Percentiles rank a stretch among this genome's conserved stretches.
phyloP scores from a whole-genome alignment of 2,329 filamentous ascomycete species.

The Calonectria pteridis region DNA sequence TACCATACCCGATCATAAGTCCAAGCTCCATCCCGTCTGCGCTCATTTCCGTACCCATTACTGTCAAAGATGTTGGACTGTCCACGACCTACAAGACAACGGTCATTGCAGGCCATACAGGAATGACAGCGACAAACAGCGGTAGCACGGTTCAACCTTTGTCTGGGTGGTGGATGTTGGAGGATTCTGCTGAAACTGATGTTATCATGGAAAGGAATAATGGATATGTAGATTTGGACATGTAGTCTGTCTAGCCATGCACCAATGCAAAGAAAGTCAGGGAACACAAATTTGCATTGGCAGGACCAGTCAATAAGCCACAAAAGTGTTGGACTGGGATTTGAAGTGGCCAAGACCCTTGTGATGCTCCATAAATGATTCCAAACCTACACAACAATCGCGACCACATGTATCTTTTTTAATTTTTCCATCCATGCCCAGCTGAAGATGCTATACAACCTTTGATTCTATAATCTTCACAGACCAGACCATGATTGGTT shows the following conservation, averaged over 20 bases:
- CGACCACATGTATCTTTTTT: background rate
- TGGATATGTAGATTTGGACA: background rate
- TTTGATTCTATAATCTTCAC: background rate
- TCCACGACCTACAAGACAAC: background rate
- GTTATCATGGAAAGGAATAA: background rate
- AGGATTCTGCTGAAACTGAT: background rate
- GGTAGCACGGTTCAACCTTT: background rate
- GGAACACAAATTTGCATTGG: background rate
- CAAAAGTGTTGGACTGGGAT: background rate
- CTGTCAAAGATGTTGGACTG: background rate
- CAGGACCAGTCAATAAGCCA: background rate
- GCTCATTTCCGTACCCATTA: background rate
- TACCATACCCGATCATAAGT: background rate
- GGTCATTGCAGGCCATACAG: background rate
- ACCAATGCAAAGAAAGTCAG: background rate
- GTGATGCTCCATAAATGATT: background rate
- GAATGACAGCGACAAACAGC: background rate
- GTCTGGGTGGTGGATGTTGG: constrained; percentile 1
- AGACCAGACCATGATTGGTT: background rate
- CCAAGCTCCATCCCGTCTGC: background rate
- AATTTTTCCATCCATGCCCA: background rate
- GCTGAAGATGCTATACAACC: background rate
- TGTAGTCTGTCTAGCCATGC: background rate
- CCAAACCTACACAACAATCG: background rate
- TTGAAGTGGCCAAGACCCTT: background rate